These are phyloP conservation scores for Santalum album DNA, from an alignment of 164 flowering plant species.

Conservation along the genomic window DNA sequence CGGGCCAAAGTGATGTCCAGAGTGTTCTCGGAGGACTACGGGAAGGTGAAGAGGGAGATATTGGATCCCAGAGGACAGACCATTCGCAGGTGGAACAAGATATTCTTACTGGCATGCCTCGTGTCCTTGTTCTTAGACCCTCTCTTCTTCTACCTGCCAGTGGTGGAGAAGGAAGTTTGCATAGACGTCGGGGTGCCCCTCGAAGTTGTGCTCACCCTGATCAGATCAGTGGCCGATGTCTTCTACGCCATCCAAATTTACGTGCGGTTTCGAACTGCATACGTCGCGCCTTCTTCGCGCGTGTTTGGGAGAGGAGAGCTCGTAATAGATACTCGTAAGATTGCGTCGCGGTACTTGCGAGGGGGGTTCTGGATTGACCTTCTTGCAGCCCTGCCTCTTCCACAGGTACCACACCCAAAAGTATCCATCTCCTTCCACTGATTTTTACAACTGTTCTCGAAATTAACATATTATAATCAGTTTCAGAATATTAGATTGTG, in stretches of 20 bases:
- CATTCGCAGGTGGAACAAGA: constrained; percentile 71
- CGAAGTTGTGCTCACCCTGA: constrained; percentile 45
- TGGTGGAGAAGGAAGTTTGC: constrained; percentile 35
- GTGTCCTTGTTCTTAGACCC: constrained; percentile 89
- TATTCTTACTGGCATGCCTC: constrained; percentile 66
- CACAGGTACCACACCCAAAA: constrained; percentile 51
- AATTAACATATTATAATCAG: no score
- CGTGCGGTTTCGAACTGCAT: constrained; percentile 76
- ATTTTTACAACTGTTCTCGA: no score
- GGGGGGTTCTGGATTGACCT: constrained; percentile 66
- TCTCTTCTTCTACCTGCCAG: constrained; percentile 70
- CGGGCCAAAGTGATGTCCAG: constrained; percentile 71
- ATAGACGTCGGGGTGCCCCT: constrained; percentile 42
- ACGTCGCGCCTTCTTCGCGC: constrained; percentile 85
- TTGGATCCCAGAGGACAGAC: constrained; percentile 72
- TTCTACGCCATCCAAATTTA: constrained; percentile 66
- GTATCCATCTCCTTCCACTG: no score
- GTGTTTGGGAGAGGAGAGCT: constrained; percentile 98
- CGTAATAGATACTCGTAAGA: constrained; percentile 61
- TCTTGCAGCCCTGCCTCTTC: constrained; percentile 79
- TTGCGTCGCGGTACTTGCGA: constrained; percentile 53
- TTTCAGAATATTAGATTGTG: no score
- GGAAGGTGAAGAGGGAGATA: constrained; percentile 49
- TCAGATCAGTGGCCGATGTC: constrained; percentile 62
- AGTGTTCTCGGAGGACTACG: constrained; percentile 88